Percentiles rank a stretch among this genome's conserved stretches.
Conservation (phyloP, 129 eudicot genomes). For the Pittosporum tobira region DNA sequence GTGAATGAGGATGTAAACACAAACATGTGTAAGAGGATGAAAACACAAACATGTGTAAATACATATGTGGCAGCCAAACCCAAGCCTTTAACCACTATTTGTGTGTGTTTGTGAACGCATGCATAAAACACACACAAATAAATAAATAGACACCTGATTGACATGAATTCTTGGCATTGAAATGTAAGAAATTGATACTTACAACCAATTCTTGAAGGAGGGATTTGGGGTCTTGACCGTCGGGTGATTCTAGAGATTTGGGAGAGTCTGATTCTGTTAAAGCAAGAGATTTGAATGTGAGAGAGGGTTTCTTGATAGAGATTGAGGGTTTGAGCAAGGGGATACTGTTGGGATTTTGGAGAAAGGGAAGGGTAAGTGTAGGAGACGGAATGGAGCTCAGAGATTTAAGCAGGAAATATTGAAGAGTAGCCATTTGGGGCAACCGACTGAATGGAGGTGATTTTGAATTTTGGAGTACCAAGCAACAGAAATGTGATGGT, state of each 20-base stretch:
- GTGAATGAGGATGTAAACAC: background rate
- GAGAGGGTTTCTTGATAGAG: conserved; percentile 9
- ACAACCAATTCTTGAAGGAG: conserved; percentile 68
- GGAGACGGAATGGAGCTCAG: conserved; percentile 17
- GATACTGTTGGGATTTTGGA: conserved; percentile 13
- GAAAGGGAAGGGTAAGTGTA: conserved; percentile 14
- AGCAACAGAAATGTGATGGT: too few relatives aligned
- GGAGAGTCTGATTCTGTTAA: conserved; percentile 61
- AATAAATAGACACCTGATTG: too few relatives aligned
- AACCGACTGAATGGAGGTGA: background rate
- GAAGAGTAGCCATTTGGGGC: conserved; percentile 29
- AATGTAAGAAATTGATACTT: background rate
- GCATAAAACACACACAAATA: too few relatives aligned
- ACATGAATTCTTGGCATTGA: too few relatives aligned
- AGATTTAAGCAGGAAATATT: conserved; percentile 27
- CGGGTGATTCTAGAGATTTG: conserved; percentile 29
- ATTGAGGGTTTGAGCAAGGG: conserved; percentile 10
- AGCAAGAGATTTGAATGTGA: conserved; percentile 34
- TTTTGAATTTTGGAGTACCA: too few relatives aligned
- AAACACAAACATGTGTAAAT: too few relatives aligned
- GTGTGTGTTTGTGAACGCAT: too few relatives aligned
- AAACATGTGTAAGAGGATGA: too few relatives aligned
- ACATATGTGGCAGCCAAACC: too few relatives aligned
- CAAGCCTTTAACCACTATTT: too few relatives aligned
- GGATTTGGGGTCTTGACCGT: conserved; percentile 41